phyloP scores from a whole-genome alignment of 2,329 filamentous ascomycete species.

The Xylariaceae sp. region DNA sequence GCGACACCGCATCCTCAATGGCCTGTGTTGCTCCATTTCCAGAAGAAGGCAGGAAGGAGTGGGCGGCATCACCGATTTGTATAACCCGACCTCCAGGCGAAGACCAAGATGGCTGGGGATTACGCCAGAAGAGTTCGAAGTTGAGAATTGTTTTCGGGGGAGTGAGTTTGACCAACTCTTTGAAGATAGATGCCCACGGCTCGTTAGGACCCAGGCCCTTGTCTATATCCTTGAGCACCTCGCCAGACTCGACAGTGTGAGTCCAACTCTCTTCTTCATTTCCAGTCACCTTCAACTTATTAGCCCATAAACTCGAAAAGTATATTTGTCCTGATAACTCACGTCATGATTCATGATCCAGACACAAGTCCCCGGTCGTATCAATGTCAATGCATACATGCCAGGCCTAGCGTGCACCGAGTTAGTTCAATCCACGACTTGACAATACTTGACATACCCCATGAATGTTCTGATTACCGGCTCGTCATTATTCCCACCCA shows the following conservation, averaged over 20 bases:
- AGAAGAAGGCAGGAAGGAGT: slow-evolving; percentile 40
- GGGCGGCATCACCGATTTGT: slow-evolving; percentile 40
- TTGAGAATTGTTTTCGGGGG: slow-evolving; percentile 35
- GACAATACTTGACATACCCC: slow-evolving; percentile 31
- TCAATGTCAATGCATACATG: slow-evolving; percentile 37
- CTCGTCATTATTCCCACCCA: slow-evolving; percentile 38
- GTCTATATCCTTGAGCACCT: slow-evolving; percentile 37
- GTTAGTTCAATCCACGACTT: not conserved
- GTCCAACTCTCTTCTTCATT: slow-evolving; percentile 38
- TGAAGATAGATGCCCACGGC: slow-evolving; percentile 34
- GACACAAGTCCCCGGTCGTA: slow-evolving; percentile 34
- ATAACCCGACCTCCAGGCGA: slow-evolving; percentile 35
- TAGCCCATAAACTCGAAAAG: not conserved
- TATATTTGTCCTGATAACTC: slow-evolving; percentile 6
- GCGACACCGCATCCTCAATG: slow-evolving; percentile 40
- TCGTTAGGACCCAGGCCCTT: slow-evolving; percentile 27
- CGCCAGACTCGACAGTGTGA: slow-evolving; percentile 34
- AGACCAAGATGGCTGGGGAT: slow-evolving; percentile 38
- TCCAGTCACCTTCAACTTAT: slow-evolving; percentile 29
- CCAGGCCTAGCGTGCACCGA: slow-evolving; percentile 33
- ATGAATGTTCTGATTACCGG: slow-evolving; percentile 46
- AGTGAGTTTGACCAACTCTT: slow-evolving; percentile 34
- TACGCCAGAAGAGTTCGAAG: slow-evolving; percentile 41
- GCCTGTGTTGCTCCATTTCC: slow-evolving; percentile 43
- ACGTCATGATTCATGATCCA: slow-evolving; percentile 41